These are phyloP conservation scores for Vachellia collinsii DNA, from an alignment of 306 rosid species.

Conservation along the genomic window DNA sequence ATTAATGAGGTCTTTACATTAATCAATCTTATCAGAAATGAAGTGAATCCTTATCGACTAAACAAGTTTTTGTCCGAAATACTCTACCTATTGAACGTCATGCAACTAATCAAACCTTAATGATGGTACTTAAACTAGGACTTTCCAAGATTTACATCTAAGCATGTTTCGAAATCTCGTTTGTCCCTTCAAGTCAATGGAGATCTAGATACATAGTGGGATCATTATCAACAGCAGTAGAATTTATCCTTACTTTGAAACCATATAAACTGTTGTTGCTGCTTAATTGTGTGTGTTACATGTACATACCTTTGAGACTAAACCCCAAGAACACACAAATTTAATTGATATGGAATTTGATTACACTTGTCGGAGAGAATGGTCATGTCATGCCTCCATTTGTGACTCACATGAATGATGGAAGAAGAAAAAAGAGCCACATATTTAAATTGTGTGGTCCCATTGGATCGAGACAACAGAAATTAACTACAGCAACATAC, in stretches of 20 bases:
- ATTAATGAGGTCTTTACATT: not conserved
- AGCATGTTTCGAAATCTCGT: not conserved
- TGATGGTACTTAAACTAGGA: not conserved
- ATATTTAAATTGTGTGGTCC: conserved; percentile 19
- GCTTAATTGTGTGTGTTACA: not conserved
- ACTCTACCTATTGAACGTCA: not conserved
- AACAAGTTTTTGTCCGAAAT: too few relatives aligned
- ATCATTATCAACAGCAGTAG: conserved; percentile 39
- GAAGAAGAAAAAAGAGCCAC: conserved; percentile 40
- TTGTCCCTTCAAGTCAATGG: conserved; percentile 48
- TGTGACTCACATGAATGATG: conserved; percentile 39
- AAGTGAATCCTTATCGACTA: not conserved
- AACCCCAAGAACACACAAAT: not conserved
- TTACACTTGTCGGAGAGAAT: conserved; percentile 27
- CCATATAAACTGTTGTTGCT: conserved; percentile 13
- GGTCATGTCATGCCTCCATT: conserved; percentile 36
- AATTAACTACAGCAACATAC: not conserved
- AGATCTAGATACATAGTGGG: conserved; percentile 33
- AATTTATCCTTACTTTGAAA: conserved; percentile 26
- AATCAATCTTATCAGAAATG: not conserved
- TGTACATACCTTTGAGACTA: not conserved
- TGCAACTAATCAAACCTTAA: not conserved
- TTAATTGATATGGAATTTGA: conserved; percentile 5
- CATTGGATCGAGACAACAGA: conserved; percentile 27
- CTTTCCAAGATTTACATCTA: not conserved